Evolutionary conservation across 2,329 filamentous ascomycete genomes (phyloP).

Genomic region (Fusarium sp.): DNA sequence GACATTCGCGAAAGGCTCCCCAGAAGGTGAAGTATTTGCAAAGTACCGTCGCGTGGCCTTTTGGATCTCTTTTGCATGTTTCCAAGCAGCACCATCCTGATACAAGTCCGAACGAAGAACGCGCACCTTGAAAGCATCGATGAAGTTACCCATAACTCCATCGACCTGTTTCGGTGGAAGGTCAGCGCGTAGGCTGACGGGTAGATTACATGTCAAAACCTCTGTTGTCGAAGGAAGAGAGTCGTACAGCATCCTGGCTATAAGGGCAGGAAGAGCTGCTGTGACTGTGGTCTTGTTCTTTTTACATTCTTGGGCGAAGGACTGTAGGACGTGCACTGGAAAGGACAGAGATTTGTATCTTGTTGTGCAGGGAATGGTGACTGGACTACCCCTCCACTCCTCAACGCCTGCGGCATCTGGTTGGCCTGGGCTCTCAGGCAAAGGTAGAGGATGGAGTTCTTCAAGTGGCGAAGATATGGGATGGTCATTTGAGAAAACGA

Average conservation of each 20-base stretch:
- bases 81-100: background rate
- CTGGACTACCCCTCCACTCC: background rate
- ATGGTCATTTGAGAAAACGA: background rate
- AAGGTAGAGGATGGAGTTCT: background rate
- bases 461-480: background rate
- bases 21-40: background rate
- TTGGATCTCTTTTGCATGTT: conserved; percentile 2
- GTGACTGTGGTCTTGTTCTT: background rate
- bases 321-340: background rate
- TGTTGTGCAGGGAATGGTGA: background rate
- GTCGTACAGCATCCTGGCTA: background rate
- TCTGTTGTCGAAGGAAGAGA: background rate
- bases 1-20: background rate
- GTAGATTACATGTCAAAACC: conserved; percentile 5
- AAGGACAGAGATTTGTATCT: background rate
- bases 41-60: conserved; percentile 8
- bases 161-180: conserved; percentile 1
- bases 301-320: conserved; percentile 5
- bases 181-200: background rate
- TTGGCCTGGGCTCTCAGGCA: background rate
- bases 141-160: background rate
- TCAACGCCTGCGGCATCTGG: background rate
- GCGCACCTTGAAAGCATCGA: conserved; percentile 5
- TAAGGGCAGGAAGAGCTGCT: conserved; percentile 3
- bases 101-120: background rate